Evolutionary conservation across 441 rosid genomes (phyloP), one percentile per base, ranked within the genome.

Genomic region (Brassica hybrid): DNA sequence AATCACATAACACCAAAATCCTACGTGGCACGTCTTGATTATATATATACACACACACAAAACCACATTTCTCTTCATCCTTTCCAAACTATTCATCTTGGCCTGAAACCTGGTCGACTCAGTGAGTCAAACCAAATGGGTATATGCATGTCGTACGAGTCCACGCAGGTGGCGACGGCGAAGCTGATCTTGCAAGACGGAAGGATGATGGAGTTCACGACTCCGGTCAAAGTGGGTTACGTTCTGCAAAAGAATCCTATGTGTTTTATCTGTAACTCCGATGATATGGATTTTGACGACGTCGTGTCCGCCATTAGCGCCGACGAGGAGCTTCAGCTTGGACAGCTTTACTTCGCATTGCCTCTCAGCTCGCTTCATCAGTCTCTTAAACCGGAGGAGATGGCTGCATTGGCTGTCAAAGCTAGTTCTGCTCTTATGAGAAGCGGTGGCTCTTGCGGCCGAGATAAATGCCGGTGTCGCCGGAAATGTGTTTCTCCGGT

Each of bases 331-430:
- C n/a, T n/a, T n/a, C 94, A 84, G 23, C 89, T 88, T 1, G 98
- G 99, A 0, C 91, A 89, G 62, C 84, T 93, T 18, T 94, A 94
- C 79, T 94, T 94, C 23, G 92, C 96, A 14, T 75, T 94, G 66
- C 98, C 98, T 1, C 70, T 94, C 34, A 87, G 80, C 50, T 57
- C 83, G 36, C 72, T 93, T 65, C 84, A 75, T 64, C 93, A 77
- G 16, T 89, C 89, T 11, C 83, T 94, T 65, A 88, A 80, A 27
- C 82, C 96, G 0, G 88, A 90, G 65, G 92, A 94, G 65, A 93
- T 93, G 98, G 99, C 99, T 54, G 94, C 99, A 78, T 85, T 94
- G 85, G 99, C 99, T 2, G 98, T 94, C 25, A 92, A 89, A 86
- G 98, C 98, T 16, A 94, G 92, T 85, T 80, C 90, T 1, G 98